Base-by-base conservation (phyloP, 371 early-diverging fungal species). In the Mortierella sp. region DNA sequence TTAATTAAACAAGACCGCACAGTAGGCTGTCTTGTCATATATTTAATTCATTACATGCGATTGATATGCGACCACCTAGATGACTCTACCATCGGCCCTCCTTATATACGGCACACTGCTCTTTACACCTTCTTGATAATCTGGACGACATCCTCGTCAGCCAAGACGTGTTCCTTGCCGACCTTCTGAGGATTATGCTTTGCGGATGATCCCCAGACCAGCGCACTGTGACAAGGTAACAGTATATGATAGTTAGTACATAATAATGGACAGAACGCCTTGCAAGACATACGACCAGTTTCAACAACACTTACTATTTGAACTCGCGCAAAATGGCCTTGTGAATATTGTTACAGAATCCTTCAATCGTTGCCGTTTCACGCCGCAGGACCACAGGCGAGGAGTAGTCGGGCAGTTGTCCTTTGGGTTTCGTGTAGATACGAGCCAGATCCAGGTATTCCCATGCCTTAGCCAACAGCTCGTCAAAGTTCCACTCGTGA, bases 141-240 rank as follows among this genome's bases (percentile, higher is more conserved):
- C 79, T 99, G 99, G n/a, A 99, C 99, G 6, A 99, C 99, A 87
- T 99, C 99, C 83, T 98, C 99, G 81, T 99, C 99, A 42, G 85
- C 80, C 52, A 99, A 82, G 17, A 90, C 78, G 79, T 99, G 99
- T 62, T 98, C 98, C 73, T 93, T 91, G 59, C 99, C 99, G 37
- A 99, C 99, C 85, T 97, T 97, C 85, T 99, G 99, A 60, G 99
- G 98, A 64, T 94, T 93, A 82, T 99, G 98, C 82, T 99, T 99
- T 42, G 97, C 99, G 26, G 97, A 96, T 43, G 87, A 84, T 53
- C 99, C 99, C 99, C 99, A 99, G 14, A 99, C 99, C 78, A 97
- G 82, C 4, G 97, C 99, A 86, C 88, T 88, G 62, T 23, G 56
- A 34, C 23, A 31, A 43, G 4, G 17, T 50, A 47, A 30, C 41